Evolutionary conservation across 164 flowering plant genomes (phyloP), one percentile per base, ranked within the genome.

Genomic region (Stephania cephalantha): DNA sequence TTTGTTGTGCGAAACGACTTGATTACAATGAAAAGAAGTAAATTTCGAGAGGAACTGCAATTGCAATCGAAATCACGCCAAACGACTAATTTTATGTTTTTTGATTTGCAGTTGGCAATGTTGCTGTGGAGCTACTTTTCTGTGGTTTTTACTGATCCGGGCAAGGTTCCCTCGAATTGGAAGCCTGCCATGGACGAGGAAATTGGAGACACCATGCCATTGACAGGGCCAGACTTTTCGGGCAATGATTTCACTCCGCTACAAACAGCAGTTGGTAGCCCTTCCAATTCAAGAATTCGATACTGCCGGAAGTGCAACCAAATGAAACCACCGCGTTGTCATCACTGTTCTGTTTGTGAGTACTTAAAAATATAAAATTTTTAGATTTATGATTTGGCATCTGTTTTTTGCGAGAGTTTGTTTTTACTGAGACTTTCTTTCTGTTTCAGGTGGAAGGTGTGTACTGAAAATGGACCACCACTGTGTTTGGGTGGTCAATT

Each of bases 401-500:
- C 13, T 42, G 0, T 13, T 10, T 69, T 69, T 31, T 69, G 48
- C 4, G 15, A 9, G 13, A 50, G 55, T 45, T 64, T 73, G 29
- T 64, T 61, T 35, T 64, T 7, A 45, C 42, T 67, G 9, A 46
- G 15, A 30, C 64, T 7, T 15, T 45, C 48, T 45, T 12, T 20
- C n/a, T 50, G 25, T 73, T 18, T 53, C 83, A 95, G 99, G 99
- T 87, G 98, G 98, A 75, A 90, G 99, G 80, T 95, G 99, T 79
- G 82, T 95, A 7, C 84, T 95, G 70, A 95, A 95, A 84, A 95
- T 95, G 99, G 99, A 95, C 79, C 99, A 95, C 80, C 99, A 95
- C 68, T 95, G 99, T 77, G 98, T 96, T 7, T 96, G 99, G 99
- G 99, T 96, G 69, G 99, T 96, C 68, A 96, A 96, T 80, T 96